Base-by-base conservation (phyloP, 2,329 filamentous ascomycete genomes). In the Periglandula ipomoeae region DNA sequence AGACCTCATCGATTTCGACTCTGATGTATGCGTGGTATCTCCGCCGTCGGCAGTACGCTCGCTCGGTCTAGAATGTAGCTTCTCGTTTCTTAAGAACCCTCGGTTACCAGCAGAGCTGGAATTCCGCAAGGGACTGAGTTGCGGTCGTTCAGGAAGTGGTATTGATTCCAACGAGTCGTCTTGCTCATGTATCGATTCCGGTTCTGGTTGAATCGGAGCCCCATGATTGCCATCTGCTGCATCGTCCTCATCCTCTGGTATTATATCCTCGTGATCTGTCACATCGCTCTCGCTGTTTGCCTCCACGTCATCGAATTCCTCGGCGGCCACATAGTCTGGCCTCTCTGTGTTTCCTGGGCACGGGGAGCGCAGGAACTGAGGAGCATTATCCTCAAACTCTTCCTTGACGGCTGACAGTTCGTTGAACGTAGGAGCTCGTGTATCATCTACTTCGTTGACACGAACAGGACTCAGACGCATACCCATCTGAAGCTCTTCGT, bases 401-500 rank as follows among this genome's bases (percentile, higher is more conserved):
- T 76, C 70, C 17, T 72, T 69, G 4, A 78, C 68, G 11, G 72
- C 70, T 15, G 71, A 65, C 3, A 78, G 61, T 17, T 65, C 64
- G 39, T 67, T 57, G 3, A 64, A 65, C 7, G 66, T 60, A 2
- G 61, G 64, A 23, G 67, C 63, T 5, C 60, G 59, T 0, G 70
- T 76, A 59, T 74, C 73, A 40, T 69, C 71, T 2, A 75, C 72
- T 42, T 78, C 71, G 35, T 70, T 69, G 34, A 81, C 68, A 26
- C 75, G 74, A 19, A 82, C 73, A 0, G 80, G 79, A 50, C 78
- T 80, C 17, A 84, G 70, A 5, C 79, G 75, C 35, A 89, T 66
- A 2, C 86, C 84, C 73, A 82, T 80, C 61, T 81, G 82, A 46
- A 84, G 65, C 58, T 84, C 81, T 51, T 82, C 79, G 48, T 83